Base-by-base conservation (phyloP, 257 asterid species). In the Nyctanthes arbortristis region DNA sequence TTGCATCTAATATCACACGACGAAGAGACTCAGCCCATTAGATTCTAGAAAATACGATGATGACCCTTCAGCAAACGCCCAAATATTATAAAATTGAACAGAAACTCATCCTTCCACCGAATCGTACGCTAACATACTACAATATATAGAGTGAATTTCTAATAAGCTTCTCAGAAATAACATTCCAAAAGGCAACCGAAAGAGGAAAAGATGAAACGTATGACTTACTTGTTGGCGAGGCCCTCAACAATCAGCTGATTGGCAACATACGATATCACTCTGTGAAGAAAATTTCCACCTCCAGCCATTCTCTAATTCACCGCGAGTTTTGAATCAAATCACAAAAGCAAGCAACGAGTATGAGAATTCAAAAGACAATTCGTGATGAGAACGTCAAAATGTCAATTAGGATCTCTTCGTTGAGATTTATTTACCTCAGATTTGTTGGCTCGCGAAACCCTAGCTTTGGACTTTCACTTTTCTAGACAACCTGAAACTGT, bases 181-280 rank as follows among this genome's bases (percentile, higher is more conserved):
- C 4, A 52, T 52, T 20, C 28, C 29, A 2, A 22, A 7, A 20
- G 9, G 10, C 22, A 22, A 40, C 5, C 22, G 20, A 52, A 52
- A 22, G 29, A 11, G 28, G 28, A 52, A 8, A 22, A 52, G 29
- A 29, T 52, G 58, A 52, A 52, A 22, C 16, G 11, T 2, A 22
- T 52, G 33, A 25, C 39, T 32, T 54, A 80, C 87, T 76, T 78
- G 75, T 82, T 82, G 30, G 87, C 78, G 13, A 82, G 80, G n/a
- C 87, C 84, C 22, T 73, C 68, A n/a, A 79, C 87, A 43, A 82
- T 59, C 27, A 82, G 22, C 33, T 79, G 77, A 35, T 82, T 74
- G 35, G 75, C 82, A 2, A 82, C 80, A 28, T 82, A 82, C 1
- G 78, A 67, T 8, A 82, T 1, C 0, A 79, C 82, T 57, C 82